Evolutionary conservation across 768 basidiomycete species (phyloP).

Genomic region (Tylopilus sp.): DNA sequence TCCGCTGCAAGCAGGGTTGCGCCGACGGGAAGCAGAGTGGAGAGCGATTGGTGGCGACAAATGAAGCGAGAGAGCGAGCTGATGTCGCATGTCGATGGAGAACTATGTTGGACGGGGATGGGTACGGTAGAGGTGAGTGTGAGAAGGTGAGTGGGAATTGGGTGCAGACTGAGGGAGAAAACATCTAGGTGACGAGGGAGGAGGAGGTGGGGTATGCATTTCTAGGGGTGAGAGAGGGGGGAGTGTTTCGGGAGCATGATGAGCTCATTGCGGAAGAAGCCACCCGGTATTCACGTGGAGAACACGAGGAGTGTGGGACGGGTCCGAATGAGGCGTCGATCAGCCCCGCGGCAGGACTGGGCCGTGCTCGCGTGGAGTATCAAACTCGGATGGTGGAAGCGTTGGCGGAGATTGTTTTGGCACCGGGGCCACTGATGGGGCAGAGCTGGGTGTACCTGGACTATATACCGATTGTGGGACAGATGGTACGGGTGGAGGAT

Average conservation of each 20-base stretch:
- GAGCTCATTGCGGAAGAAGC: slow-evolving; percentile 46
- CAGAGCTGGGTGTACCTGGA: slow-evolving; percentile 55
- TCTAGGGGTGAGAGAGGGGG: slow-evolving; percentile 24
- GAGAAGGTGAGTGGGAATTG: not conserved
- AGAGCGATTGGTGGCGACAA: slow-evolving; percentile 24
- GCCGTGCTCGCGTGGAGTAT: slow-evolving; percentile 43
- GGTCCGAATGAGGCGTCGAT: slow-evolving; percentile 33
- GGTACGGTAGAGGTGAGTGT: slow-evolving; percentile 41
- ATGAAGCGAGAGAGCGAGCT: slow-evolving; percentile 38
- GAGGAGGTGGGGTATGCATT: slow-evolving; percentile 55
- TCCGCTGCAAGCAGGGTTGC: slow-evolving; percentile 29
- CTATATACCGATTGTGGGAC: slow-evolving; percentile 64
- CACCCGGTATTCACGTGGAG: slow-evolving; percentile 47
- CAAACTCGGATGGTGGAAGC: slow-evolving; percentile 41
- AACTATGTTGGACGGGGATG: slow-evolving; percentile 37
- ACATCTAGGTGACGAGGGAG: slow-evolving; percentile 38
- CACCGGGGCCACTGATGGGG: slow-evolving; percentile 40
- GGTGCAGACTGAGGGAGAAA: slow-evolving; percentile 7
- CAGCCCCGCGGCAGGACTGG: slow-evolving; percentile 30
- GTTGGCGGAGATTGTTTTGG: slow-evolving; percentile 47
- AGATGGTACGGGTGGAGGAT: slow-evolving; percentile 69
- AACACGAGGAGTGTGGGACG: slow-evolving; percentile 29
- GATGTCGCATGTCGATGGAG: slow-evolving; percentile 55
- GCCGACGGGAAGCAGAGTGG: slow-evolving; percentile 13
- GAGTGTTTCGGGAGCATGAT: slow-evolving; percentile 42